Base-by-base conservation (phyloP, 1,284 basidiomycete genomes). In the Sanghuangporus baumii region DNA sequence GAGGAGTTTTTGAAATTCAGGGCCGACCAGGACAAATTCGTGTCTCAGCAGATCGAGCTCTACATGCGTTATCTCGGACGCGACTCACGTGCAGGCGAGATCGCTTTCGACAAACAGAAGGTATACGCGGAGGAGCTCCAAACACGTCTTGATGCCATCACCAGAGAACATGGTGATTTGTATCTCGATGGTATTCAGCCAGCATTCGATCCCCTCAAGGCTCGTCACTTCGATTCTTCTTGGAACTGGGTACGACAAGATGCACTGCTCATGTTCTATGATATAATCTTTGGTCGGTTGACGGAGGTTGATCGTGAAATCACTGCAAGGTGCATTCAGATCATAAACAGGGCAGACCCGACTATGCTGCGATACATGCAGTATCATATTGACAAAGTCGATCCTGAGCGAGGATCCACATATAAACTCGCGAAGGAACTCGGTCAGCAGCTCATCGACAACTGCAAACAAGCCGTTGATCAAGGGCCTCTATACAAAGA, bases 161-260 rank as follows among this genome's bases (percentile, higher is more conserved):
- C 81, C 64, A 87, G 86, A 71, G 96, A 96, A 76, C 94, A 97
- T 68, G 94, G 97, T 34, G 96, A 98, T 69, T 75, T 82, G 0
- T 99, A 99, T 77, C 81, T 98, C 67, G 91, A 97, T 63, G 96
- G 96, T 54, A 97, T 99, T 68, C 87, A 95, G 73, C 96, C 96
- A 16, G 82, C 85, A 63, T 99, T 99, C 78, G 93, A 96, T 71
- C 88, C 93, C 2, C 81, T 96, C 73, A 99, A 99, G 77, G 96
- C 96, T 18, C 92, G 97, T 57, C 93, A 92, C 73, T 99, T 99
- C 79, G 95, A 98, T 74, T 98, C 95, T 9, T 94, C 91, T 11
- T 99, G 96, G 96, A 99, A 99, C 75, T 99, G 96, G 97, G 95
- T 93, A 58, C 89, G 96, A 68, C 95, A 98, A 77, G 94, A 96